Percentiles rank a stretch among this genome's conserved stretches.
Evolutionary conservation across 2,329 filamentous ascomycete species (phyloP).

Genomic region (Aureobasidium namibiae): DNA sequence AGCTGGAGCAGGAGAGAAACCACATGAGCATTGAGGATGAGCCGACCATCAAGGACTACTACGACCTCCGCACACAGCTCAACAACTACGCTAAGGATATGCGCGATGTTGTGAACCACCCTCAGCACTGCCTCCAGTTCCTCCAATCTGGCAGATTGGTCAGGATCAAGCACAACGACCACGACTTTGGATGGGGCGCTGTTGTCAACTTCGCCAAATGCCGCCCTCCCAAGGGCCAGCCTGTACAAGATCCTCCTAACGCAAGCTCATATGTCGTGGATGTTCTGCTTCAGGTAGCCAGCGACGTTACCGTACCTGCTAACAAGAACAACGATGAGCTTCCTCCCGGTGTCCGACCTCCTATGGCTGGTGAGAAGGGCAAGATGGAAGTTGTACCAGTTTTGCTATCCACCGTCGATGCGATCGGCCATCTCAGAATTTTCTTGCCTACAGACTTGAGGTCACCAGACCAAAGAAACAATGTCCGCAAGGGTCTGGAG

Average conservation of each 20-base stretch:
- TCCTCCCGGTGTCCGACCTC: slow-evolving; percentile 53
- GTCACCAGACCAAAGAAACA: slow-evolving; percentile 58
- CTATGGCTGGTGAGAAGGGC: slow-evolving; percentile 53
- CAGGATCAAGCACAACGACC: slow-evolving; percentile 67
- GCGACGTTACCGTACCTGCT: slow-evolving; percentile 43
- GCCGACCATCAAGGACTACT: slow-evolving; percentile 84
- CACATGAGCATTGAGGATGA: slow-evolving; percentile 77
- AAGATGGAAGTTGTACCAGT: slow-evolving; percentile 81
- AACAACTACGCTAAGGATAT: slow-evolving; percentile 81
- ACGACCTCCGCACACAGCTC: slow-evolving; percentile 77
- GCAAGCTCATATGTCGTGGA: slow-evolving; percentile 79
- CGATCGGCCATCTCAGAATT: slow-evolving; percentile 74
- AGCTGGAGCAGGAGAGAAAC: slow-evolving; percentile 67
- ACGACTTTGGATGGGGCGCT: slow-evolving; percentile 92
- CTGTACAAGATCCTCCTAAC: slow-evolving; percentile 58
- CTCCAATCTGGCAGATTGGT: slow-evolving; percentile 82
- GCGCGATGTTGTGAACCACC: slow-evolving; percentile 84
- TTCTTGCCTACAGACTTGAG: slow-evolving; percentile 73
- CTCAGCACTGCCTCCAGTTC: slow-evolving; percentile 75
- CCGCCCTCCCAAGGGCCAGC: slow-evolving; percentile 51
- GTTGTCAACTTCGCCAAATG: slow-evolving; percentile 66
- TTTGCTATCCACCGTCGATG: slow-evolving; percentile 74
- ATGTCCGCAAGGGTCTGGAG: slow-evolving; percentile 57
- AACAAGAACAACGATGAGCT: slow-evolving; percentile 38
- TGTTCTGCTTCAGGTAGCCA: slow-evolving; percentile 61